Evolutionary conservation across 1,284 basidiomycete species (phyloP), one percentile per base, ranked within the genome.

Genomic region (Heterobasidion annosum): DNA sequence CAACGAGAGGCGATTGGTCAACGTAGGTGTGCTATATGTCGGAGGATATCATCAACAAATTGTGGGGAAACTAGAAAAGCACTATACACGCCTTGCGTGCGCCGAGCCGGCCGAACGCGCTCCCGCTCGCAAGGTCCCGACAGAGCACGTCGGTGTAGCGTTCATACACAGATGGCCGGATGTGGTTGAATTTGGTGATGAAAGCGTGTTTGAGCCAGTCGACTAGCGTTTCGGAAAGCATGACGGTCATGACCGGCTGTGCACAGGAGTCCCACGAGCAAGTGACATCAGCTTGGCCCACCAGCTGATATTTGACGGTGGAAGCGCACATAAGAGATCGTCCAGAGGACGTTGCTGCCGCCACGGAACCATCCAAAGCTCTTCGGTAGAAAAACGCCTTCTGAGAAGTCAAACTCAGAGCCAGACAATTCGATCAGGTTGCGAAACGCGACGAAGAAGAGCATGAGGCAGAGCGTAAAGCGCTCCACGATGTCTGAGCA

Each of bases 161-260:
- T 57, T 94, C 94, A 62, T 99, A 99, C 0, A 98, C 92, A 0
- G 88, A 90, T 0, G 95, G 93, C 1, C 96, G 85, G 53, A 99
- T 95, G 64, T 95, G 91, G 63, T 91, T 91, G 69, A 98, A 98
- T 70, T 99, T 99, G 54, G 95, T 96, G 64, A 99, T 98, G 72
- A 99, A 99, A 1, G 96, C 96, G 65, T 99, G 97, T 66, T 99
- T 99, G 56, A 99, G 78, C 97, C 96, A 99, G 69, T 99, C 97
- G 33, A 99, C 97, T 4, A 93, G 70, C 79, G 93, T 90, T 68
- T 99, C 97, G 6, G 93, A 97, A 1, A 85, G 65, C 65, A 99
- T 77, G 2, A 99, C 97, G 4, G 93, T 90, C 48, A 96, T 60
- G 1, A 96, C 93, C 7, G 96, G 96, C 91, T 94, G 40, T 13